Conservation (phyloP, 208 protist species). For the Trypanosoma melophagium region DNA sequence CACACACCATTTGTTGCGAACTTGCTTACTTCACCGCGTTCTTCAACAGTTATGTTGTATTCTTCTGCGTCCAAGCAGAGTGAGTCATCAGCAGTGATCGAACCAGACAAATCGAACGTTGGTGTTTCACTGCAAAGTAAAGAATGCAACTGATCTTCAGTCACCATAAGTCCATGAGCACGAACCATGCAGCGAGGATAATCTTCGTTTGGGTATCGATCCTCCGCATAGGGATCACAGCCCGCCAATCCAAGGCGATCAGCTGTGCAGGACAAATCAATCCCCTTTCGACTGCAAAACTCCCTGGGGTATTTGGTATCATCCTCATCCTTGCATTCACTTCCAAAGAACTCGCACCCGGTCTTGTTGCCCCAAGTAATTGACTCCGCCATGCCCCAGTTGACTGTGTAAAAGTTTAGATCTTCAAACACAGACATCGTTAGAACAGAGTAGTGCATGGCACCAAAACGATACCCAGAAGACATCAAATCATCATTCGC, state of each 20-base stretch:
- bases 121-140: too few species aligned
- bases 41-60: too few species aligned
- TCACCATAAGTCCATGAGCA: too few species aligned
- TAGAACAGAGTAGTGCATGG: constrained; percentile 22
- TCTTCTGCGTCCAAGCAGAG: constrained; percentile 1
- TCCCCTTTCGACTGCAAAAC: constrained; percentile 22
- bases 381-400: constrained; percentile 27
- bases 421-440: constrained; percentile 29
- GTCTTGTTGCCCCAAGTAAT: constrained; percentile 24
- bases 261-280: too few species aligned
- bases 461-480: neutral
- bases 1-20: neutral
- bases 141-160: too few species aligned
- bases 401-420: constrained; percentile 27
- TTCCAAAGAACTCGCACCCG: constrained; percentile 25
- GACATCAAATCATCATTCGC: constrained; percentile 30
- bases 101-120: too few species aligned
- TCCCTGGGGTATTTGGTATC: constrained; percentile 12
- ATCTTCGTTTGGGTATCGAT: neutral
- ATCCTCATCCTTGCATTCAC: constrained; percentile 19
- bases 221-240: too few species aligned
- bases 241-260: too few species aligned
- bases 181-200: too few species aligned
- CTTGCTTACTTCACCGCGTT: neutral
- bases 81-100: too few species aligned